Evolutionary conservation across 768 basidiomycete genomes (phyloP), one percentile per base, ranked within the genome.

Genomic region (Mycena polygramma): DNA sequence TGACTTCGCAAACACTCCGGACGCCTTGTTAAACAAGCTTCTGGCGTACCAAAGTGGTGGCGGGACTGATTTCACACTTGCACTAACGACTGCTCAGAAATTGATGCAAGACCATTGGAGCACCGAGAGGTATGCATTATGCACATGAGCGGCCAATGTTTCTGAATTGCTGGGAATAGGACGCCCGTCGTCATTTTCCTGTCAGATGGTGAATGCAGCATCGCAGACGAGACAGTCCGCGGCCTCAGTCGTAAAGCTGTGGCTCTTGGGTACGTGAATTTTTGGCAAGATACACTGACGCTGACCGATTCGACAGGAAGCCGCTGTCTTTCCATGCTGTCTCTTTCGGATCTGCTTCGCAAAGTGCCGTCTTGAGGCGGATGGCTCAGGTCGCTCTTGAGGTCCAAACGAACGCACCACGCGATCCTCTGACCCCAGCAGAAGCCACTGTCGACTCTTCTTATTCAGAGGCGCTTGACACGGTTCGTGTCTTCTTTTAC

Each of bases 311-410:
- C 20, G 2, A 5, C 24, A 89, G 88, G 20, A 87, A 86, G 76
- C 76, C 88, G 1, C 78, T 87, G 0, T 86, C 87, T 0, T 86
- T 89, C 73, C 88, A 89, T 57, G 70, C 88, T 0, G 85, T 89
- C 7, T 83, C 85, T 0, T 89, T 89, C 37, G 88, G 86, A 13
- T 75, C 74, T 7, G 76, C 79, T 7, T 45, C 64, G 30, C 66
- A 48, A 11, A 75, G 69, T 48, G 58, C 17, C 10, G 66, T 73
- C 52, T 76, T 89, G 43, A 81, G 80, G 41, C 79, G 84, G 13
- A 89, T 89, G 88, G 80, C 81, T 0, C 76, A 82, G 17, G 79
- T 89, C 35, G 87, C 88, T 0, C 73, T 68, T 7, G 82, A 84
- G 39, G 79, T 83, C 0, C 83, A 87, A 66, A 83, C 79, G 53